Evolutionary conservation across 2,329 filamentous ascomycete species (phyloP), one percentile per base, ranked within the genome.

Genomic region (Ophiostoma ips): DNA sequence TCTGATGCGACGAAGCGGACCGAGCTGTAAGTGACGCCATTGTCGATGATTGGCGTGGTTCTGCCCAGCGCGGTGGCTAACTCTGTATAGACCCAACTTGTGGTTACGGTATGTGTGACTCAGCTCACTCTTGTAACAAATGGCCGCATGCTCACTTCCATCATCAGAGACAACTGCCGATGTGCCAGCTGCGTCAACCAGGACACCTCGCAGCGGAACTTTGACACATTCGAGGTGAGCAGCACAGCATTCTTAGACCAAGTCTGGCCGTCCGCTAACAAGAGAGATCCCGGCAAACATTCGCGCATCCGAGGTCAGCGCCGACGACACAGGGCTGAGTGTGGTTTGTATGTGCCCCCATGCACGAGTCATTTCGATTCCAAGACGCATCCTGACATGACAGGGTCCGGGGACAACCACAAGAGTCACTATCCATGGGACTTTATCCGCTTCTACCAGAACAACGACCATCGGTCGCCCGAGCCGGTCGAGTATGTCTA

Each of bases 321-420:
- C 62, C 15, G 60, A 61, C 7, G 58, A 64, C 18, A 56, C 64
- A 3, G 66, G 68, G 4, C 58, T 77, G 13, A 59, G 65, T 49
- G 64, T 82, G 10, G 65, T 63, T 49, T 82, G 78, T 81, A 59
- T 55, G 68, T 55, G 8, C 52, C 18, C 21, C 4, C 7, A 15
- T 7, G 8, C 18, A 13, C 37, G 4, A 16, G 12, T 24, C 9
- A 3, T 28, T 49, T 52, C 47, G 16, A 15, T 12, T 40, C n/a
- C n/a, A n/a, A n/a, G n/a, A n/a, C n/a, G n/a, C 24, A 6, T 12
- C 30, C 24, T 43, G 11, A 43, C 24, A 28, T 16, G 15, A n/a
- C 40, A 86, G 83, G 83, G 82, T 73, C 73, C 50, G 70, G 72
- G 53, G 81, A 84, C 60, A 71, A 70, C 1, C 88, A 94, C 62